phyloP scores from a whole-genome alignment of 768 basidiomycete genomes.

The Serendipita sp. region DNA sequence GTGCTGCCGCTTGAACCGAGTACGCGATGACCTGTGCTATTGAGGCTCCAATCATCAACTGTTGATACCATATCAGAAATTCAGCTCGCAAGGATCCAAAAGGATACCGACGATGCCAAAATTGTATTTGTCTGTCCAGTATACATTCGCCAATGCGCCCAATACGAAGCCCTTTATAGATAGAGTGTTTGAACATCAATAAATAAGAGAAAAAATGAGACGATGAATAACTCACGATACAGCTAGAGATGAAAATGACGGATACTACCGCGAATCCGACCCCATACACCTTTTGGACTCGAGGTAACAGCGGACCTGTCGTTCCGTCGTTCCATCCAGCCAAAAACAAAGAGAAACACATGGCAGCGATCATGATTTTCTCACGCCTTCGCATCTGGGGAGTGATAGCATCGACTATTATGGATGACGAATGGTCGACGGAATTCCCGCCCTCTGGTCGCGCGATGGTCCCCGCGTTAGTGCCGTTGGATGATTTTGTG shows the following conservation, averaged over 20 bases:
- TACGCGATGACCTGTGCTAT: slow-evolving; percentile 16
- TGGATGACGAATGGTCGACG: too few species aligned
- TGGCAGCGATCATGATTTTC: neutral
- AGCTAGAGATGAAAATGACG: slow-evolving; percentile 9
- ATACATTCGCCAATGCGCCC: slow-evolving; percentile 34
- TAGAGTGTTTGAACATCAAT: neutral
- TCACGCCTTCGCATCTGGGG: neutral
- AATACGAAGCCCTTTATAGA: slow-evolving; percentile 29
- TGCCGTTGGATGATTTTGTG: too few species aligned
- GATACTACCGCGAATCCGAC: slow-evolving; percentile 13
- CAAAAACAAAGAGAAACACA: slow-evolving; percentile 10
- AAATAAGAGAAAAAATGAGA: neutral
- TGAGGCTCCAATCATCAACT: slow-evolving; percentile 28
- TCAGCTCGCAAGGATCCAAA: neutral
- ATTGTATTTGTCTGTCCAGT: slow-evolving; percentile 28
- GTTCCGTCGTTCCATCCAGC: slow-evolving; percentile 13
- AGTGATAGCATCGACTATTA: neutral
- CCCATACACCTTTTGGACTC: slow-evolving; percentile 12
- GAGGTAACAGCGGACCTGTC: slow-evolving; percentile 11
- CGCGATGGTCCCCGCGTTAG: too few species aligned
- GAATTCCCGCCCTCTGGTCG: too few species aligned
- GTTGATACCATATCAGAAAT: neutral
- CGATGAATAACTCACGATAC: neutral
- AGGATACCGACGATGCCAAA: slow-evolving; percentile 29
- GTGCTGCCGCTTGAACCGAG: slow-evolving; percentile 4